These are phyloP conservation scores for Aspergillus persii DNA, from an alignment of 2,329 filamentous ascomycete species.

Conservation along the genomic window DNA sequence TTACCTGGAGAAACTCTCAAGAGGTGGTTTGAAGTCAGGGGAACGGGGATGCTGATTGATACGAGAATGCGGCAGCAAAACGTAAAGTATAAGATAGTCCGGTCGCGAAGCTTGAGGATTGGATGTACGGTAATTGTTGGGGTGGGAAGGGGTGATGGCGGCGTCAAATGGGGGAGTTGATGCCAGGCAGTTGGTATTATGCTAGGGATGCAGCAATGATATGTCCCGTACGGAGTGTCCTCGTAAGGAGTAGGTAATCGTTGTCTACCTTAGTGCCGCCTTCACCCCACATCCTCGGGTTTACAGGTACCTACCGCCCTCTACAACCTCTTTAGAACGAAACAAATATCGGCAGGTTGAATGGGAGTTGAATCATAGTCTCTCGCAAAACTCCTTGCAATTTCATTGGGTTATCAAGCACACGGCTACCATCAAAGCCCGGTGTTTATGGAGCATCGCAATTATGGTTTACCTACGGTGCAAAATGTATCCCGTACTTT, in stretches of 20 bases:
- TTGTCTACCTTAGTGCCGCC: background rate
- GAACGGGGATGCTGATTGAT: background rate
- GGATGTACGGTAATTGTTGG: background rate
- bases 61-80: background rate
- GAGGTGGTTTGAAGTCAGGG: constrained; percentile 6
- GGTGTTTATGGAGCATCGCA: too few species aligned
- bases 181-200: constrained; percentile 11
- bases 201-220: constrained; percentile 15
- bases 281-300: background rate
- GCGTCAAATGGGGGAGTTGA: background rate
- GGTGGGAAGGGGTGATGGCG: constrained; percentile 8
- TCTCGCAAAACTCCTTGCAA: background rate
- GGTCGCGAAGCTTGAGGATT: background rate
- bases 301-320: background rate
- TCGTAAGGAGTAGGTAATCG: background rate
- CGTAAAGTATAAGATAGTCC: background rate
- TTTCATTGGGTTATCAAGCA: background rate
- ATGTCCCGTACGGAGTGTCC: background rate
- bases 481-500: too few species aligned
- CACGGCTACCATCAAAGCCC: background rate
- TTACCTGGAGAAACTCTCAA: background rate
- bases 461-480: too few species aligned
- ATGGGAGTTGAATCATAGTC: background rate
- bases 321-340: background rate
- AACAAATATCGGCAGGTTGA: too few species aligned